Base-by-base conservation (phyloP, 108 stramenopile genomes). In the Cafeteria roenbergensis region DNA sequence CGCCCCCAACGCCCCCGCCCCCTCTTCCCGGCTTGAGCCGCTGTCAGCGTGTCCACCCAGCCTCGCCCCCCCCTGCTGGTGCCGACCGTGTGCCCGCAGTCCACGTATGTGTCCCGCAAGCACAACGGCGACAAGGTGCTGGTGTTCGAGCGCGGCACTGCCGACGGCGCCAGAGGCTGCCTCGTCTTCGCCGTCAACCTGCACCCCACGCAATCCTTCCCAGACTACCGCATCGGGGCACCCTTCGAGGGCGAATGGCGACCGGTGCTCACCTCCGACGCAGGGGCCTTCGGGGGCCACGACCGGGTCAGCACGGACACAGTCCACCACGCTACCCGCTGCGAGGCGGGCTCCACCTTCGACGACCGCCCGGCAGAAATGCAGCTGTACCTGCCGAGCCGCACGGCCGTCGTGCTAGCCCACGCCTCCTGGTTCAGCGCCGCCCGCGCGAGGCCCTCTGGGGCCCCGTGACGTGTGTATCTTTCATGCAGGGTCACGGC, bases 141-240 rank as follows among this genome's bases (percentile, higher is more conserved):
- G 2, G 59, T 38, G 2, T 12, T 27, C 37, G 59, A 61, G 59
- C 17, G 59, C 2, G 59, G 59, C 20, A 27, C 59, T 21, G n/a
- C n/a, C n/a, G n/a, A n/a, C n/a, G n/a, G n/a, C n/a, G n/a, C n/a
- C n/a, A n/a, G n/a, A n/a, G n/a, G n/a, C n/a, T n/a, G n/a, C n/a
- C 59, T 61, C 22, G 36, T 61, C 24, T 61, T 61, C n/a, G 59
- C n/a, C 22, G 9, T 61, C 59, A 61, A 61, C n/a, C 30, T 12
- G 24, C 59, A 61, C n/a, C 59, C 59, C 36, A 61, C 29, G 17
- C 8, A 61, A 22, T n/a, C 24, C 59, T 61, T n/a, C n/a, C 22
- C 34, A 2, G 59, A 61, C n/a, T 61, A 61, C 37, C 22, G 2
- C 24, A 22, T 61, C 2, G 21, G 21, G 1, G 52, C 24, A 2